Evolutionary conservation across 768 basidiomycete species (phyloP).

Genomic region (Boletus vinaceobasis): DNA sequence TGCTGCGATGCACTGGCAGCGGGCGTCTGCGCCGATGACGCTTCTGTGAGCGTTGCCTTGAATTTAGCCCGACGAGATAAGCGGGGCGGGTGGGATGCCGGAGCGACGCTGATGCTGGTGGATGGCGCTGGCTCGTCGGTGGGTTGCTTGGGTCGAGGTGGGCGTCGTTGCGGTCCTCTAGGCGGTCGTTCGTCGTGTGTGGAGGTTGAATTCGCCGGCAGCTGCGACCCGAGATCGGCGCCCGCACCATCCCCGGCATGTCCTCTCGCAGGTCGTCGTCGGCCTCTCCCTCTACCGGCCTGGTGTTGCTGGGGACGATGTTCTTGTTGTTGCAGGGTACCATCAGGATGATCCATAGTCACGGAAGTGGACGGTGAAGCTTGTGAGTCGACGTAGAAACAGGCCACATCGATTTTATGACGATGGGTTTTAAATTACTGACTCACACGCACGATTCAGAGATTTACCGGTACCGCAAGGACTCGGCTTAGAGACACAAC

Average conservation of each 20-base stretch:
- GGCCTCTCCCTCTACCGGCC: slow-evolving; percentile 4
- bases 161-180: background rate
- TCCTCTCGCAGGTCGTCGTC: background rate
- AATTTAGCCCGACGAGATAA: slow-evolving; percentile 36
- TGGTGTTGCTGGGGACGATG: background rate
- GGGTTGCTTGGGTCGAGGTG: background rate
- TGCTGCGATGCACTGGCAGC: background rate
- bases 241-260: background rate
- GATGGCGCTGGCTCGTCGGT: background rate
- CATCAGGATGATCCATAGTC: slow-evolving; percentile 11
- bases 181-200: background rate
- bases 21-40: background rate
- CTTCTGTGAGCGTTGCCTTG: slow-evolving; percentile 34
- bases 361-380: background rate
- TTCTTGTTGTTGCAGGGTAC: background rate
- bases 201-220: background rate
- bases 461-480: background rate
- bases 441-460: background rate
- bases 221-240: background rate
- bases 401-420: background rate
- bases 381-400: background rate
- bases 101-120: background rate
- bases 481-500: background rate
- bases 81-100: slow-evolving; percentile 4
- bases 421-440: background rate